Evolutionary conservation across 2,329 filamentous ascomycete genomes (phyloP).

Genomic region (Waltergamsia citrina): DNA sequence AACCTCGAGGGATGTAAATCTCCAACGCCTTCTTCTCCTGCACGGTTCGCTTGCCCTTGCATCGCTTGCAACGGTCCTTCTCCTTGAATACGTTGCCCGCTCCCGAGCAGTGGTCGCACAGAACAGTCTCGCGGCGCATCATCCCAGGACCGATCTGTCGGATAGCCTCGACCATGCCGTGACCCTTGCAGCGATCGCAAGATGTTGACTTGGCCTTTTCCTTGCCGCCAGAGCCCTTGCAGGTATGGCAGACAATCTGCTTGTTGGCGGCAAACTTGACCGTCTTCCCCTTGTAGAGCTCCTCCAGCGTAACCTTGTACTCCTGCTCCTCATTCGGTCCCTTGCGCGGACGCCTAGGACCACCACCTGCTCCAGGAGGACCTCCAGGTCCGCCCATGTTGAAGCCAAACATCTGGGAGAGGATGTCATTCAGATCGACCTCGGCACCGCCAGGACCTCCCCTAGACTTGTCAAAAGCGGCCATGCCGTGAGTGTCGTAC

Average conservation of each 20-base stretch:
- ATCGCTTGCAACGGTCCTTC: slow-evolving; percentile 98
- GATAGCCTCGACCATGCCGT: slow-evolving; percentile 67
- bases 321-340: slow-evolving; percentile 81
- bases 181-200: slow-evolving; percentile 78
- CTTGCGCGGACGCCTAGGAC: slow-evolving; percentile 53
- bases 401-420: slow-evolving; percentile 87
- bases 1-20: slow-evolving; percentile 87
- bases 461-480: slow-evolving; percentile 75
- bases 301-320: slow-evolving; percentile 85
- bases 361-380: slow-evolving; percentile 31
- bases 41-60: slow-evolving; percentile 82
- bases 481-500: slow-evolving; percentile 94
- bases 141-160: slow-evolving; percentile 80
- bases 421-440: slow-evolving; percentile 83
- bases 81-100: slow-evolving; percentile 84
- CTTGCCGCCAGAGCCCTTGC: slow-evolving; percentile 84
- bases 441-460: slow-evolving; percentile 59
- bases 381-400: slow-evolving; percentile 49
- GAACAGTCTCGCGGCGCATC: slow-evolving; percentile 68
- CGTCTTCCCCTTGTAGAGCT: slow-evolving; percentile 97
- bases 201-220: slow-evolving; percentile 78
- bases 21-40: slow-evolving; percentile 91
- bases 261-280: slow-evolving; percentile 95
- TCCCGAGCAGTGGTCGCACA: slow-evolving; percentile 77
- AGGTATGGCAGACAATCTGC: slow-evolving; percentile 78